Percentiles rank a stretch among this genome's conserved stretches.
phyloP scores from a whole-genome alignment of 805 yeast genomes.

The Candida verbasci region DNA sequence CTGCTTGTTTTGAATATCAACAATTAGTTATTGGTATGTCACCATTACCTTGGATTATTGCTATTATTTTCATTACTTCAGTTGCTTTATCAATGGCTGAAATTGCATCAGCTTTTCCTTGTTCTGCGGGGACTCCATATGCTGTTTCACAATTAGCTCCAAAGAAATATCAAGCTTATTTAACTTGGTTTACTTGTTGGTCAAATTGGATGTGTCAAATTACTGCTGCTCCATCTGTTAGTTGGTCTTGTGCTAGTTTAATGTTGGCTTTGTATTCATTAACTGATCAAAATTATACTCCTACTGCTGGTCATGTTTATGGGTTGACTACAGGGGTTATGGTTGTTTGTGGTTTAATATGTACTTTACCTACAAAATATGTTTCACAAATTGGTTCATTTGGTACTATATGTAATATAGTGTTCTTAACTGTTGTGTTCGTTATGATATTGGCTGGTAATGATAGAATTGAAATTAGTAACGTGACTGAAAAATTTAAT shows the following conservation, averaged over 20 bases:
- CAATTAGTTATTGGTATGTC: conserved; percentile 59
- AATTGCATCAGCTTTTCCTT: conserved; percentile 61
- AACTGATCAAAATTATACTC: conserved; percentile 33
- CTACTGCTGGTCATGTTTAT: conserved; percentile 47
- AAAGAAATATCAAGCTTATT: conserved; percentile 44
- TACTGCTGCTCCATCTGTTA: conserved; percentile 59
- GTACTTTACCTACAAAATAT: conserved; percentile 52
- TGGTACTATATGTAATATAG: conserved; percentile 47
- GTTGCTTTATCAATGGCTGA: conserved; percentile 66
- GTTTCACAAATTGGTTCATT: conserved; percentile 47
- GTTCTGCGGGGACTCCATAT: conserved; percentile 65
- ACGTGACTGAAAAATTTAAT: conserved; percentile 43
- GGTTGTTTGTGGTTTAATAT: conserved; percentile 41
- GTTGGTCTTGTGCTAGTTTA: conserved; percentile 52
- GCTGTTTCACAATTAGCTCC: conserved; percentile 64
- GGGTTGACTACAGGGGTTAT: conserved; percentile 51
- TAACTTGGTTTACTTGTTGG: conserved; percentile 64
- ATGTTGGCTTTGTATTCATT: conserved; percentile 47
- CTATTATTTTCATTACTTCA: conserved; percentile 49
- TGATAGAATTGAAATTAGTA: conserved; percentile 29
- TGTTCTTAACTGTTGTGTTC: conserved; percentile 48
- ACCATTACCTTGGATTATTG: conserved; percentile 58
- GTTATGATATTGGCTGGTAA: conserved; percentile 53
- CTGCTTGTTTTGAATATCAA: conserved; percentile 58
- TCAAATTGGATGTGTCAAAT: conserved; percentile 62